These are phyloP conservation scores for Candida corydali DNA, from an alignment of 805 yeast species.

Conservation along the genomic window DNA sequence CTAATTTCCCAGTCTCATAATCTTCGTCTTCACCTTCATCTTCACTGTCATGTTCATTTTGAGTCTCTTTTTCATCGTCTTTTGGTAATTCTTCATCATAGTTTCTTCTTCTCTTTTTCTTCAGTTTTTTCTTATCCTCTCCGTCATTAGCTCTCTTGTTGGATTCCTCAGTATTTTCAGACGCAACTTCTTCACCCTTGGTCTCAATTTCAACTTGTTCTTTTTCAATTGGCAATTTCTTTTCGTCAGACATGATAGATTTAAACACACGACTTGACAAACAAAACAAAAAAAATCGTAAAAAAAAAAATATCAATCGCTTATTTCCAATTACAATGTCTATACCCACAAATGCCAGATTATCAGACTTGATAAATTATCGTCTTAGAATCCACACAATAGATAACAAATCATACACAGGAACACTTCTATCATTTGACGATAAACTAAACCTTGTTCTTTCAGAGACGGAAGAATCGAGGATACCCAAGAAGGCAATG, in stretches of 20 bases:
- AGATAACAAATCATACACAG: constrained; percentile 77
- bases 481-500: constrained; percentile 62
- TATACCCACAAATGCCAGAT: constrained; percentile 16
- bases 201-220: not conserved
- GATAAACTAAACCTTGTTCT: constrained; percentile 83
- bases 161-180: not conserved
- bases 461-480: constrained; percentile 77
- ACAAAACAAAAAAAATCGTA: not conserved
- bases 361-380: constrained; percentile 69
- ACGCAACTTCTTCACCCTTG: not conserved
- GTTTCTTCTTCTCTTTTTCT: constrained; percentile 11
- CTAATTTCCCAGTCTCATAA: constrained; percentile 43
- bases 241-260: constrained; percentile 4
- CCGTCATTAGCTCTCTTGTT: constrained; percentile 6
- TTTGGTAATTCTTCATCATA: constrained; percentile 13
- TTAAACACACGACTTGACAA: constrained; percentile 1
- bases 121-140: constrained; percentile 9
- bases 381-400: constrained; percentile 67
- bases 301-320: not conserved
- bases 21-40: constrained; percentile 42
- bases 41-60: constrained; percentile 45
- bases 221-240: constrained; percentile 1
- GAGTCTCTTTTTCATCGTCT: constrained; percentile 49
- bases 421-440: constrained; percentile 84
- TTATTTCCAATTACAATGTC: not conserved